Conservation (phyloP, 345 rosid genomes). For the Cardamine resedifolia region DNA sequence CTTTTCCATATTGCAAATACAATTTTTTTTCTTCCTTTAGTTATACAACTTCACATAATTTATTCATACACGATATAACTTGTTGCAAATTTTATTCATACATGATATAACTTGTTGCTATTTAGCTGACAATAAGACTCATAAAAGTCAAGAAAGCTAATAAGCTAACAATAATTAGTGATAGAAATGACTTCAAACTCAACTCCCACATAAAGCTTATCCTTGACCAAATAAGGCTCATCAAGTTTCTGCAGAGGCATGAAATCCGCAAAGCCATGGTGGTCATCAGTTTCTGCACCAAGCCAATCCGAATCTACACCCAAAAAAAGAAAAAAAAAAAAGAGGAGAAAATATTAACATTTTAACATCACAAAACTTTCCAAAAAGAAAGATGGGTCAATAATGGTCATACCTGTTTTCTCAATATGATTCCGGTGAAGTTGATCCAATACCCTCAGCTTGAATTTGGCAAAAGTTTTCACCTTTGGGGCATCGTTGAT, state of each 20-base stretch:
- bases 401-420: neutral
- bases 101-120: neutral
- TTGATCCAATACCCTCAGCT: conserved; percentile 27
- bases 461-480: neutral
- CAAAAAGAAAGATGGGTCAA: neutral
- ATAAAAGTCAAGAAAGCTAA: neutral
- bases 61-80: neutral
- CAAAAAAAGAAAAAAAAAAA: too few relatives aligned
- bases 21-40: too few relatives aligned
- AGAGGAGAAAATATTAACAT: neutral
- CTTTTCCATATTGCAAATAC: neutral
- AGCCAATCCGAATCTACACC: conserved; percentile 1
- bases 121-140: neutral
- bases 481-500: conserved; percentile 2
- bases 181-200: conserved; percentile 27
- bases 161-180: neutral
- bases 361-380: neutral
- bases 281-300: neutral
- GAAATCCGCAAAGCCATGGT: conserved; percentile 3
- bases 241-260: conserved; percentile 21
- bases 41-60: too few relatives aligned
- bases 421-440: neutral
- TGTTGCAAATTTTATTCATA: neutral
- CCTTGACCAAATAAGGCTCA: conserved; percentile 27
- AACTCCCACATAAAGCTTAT: conserved; percentile 31